These are phyloP conservation scores for Knoxia roxburghii DNA, from an alignment of 257 asterid species.

Conservation along the genomic window DNA sequence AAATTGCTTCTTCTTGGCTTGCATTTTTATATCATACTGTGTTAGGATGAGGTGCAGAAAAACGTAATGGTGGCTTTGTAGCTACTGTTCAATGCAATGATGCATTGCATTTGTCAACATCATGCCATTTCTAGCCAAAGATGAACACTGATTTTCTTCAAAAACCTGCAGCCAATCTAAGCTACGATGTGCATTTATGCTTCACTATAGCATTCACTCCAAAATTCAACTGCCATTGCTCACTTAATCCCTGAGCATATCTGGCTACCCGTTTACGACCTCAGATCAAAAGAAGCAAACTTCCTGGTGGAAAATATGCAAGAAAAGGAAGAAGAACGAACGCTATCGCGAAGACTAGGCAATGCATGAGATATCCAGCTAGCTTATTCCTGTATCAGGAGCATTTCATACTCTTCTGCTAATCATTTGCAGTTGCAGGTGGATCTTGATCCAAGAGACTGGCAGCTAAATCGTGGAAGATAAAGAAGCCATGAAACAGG, in stretches of 20 bases:
- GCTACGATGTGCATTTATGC: not conserved
- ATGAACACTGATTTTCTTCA: not conserved
- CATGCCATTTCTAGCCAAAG: not conserved
- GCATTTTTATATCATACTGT: not conserved
- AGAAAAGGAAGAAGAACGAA: not conserved
- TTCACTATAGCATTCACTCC: not conserved
- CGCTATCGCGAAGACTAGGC: not conserved
- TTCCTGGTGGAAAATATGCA: not conserved
- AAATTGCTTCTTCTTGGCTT: not conserved
- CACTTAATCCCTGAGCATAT: too few relatives aligned
- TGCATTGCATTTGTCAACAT: not conserved
- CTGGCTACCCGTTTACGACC: too few relatives aligned
- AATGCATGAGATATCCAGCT: not conserved
- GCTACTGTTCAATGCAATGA: not conserved
- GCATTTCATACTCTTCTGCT: not conserved
- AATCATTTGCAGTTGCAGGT: not conserved
- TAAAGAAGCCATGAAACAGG: too few relatives aligned
- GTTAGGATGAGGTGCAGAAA: too few relatives aligned
- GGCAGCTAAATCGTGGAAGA: not conserved
- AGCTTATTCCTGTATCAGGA: not conserved
- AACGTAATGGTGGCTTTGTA: not conserved
- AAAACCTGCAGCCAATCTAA: not conserved
- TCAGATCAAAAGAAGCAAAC: not conserved
- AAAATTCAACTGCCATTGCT: too few relatives aligned
- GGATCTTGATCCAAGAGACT: not conserved